Evolutionary conservation across 208 protist species (phyloP).

Genomic region (Crithidia sp.): DNA sequence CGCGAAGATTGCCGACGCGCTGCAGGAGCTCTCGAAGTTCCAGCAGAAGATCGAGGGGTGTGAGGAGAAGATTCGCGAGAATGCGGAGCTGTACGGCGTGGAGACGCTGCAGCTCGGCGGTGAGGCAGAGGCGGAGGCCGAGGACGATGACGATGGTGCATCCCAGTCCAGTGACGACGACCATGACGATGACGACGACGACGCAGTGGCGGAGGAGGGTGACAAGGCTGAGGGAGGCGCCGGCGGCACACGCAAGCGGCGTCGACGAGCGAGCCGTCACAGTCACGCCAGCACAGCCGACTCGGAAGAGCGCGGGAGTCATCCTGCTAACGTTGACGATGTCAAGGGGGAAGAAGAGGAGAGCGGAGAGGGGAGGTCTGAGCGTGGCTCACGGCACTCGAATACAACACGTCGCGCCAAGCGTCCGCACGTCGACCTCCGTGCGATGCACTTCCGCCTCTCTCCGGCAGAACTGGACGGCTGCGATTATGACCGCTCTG

Average conservation of each 20-base stretch:
- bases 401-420: neutral
- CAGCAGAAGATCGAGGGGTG: conserved; percentile 88
- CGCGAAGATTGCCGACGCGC: conserved; percentile 77
- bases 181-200: conserved; percentile 24
- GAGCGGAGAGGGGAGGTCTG: neutral
- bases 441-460: conserved; percentile 66
- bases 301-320: conserved; percentile 9
- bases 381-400: neutral
- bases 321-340: neutral
- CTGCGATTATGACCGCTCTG: conserved; percentile 85
- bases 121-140: conserved; percentile 32
- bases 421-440: conserved; percentile 39
- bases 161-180: conserved; percentile 31
- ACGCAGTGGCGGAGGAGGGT: neutral
- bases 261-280: neutral
- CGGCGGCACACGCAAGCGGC: neutral
- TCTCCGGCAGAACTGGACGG: conserved; percentile 69
- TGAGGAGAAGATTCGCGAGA: conserved; percentile 87
- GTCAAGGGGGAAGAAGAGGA: conserved; percentile 16
- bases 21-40: conserved; percentile 87
- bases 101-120: conserved; percentile 69
- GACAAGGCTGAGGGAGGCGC: neutral
- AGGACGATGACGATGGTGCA: conserved; percentile 22
- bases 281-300: conserved; percentile 13
- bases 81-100: conserved; percentile 86